Percentiles rank a stretch among this genome's conserved stretches.
phyloP scores from a whole-genome alignment of 1,284 basidiomycete genomes.

The Spongispora temasekensis region DNA sequence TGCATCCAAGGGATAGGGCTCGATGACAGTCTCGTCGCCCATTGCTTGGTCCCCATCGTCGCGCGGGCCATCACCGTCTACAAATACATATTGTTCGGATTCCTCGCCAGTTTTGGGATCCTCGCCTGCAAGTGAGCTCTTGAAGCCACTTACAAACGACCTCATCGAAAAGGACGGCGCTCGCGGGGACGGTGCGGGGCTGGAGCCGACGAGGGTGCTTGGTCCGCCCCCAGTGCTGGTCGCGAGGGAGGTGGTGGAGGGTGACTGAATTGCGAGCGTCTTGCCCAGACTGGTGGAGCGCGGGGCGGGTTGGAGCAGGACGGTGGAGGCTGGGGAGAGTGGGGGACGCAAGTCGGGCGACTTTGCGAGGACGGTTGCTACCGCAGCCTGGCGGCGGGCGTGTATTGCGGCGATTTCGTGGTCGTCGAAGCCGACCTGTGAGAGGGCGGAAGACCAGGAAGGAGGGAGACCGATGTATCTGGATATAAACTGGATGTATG shows the following conservation, averaged over 20 bases:
- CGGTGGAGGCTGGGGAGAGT: constrained; percentile 33
- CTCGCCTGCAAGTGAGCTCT: constrained; percentile 13
- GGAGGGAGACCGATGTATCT: constrained; percentile 72
- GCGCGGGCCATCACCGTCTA: constrained; percentile 19
- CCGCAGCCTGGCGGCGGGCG: constrained; percentile 48
- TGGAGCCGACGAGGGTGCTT: constrained; percentile 4
- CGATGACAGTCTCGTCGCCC: constrained; percentile 21
- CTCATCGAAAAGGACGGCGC: constrained; percentile 26
- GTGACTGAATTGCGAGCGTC: constrained; percentile 11
- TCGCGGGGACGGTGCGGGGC: constrained; percentile 14
- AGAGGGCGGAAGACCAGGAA: constrained; percentile 64
- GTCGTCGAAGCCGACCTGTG: constrained; percentile 59
- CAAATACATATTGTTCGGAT: constrained; percentile 29
- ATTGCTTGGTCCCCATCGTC: constrained; percentile 11
- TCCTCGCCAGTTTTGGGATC: constrained; percentile 12
- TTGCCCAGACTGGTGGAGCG: constrained; percentile 25
- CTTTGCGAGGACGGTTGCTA: constrained; percentile 34
- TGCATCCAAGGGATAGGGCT: constrained; percentile 23
- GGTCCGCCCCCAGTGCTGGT: not conserved
- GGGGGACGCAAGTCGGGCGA: constrained; percentile 33
- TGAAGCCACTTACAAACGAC: constrained; percentile 26
- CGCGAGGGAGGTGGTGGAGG: constrained; percentile 14
- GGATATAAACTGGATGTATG: constrained; percentile 8
- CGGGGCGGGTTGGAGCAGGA: constrained; percentile 35
- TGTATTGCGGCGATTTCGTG: constrained; percentile 69